Percentiles rank a stretch among this genome's conserved stretches.
phyloP scores from a whole-genome alignment of 768 basidiomycete species.

The Boletus tomentosulus region DNA sequence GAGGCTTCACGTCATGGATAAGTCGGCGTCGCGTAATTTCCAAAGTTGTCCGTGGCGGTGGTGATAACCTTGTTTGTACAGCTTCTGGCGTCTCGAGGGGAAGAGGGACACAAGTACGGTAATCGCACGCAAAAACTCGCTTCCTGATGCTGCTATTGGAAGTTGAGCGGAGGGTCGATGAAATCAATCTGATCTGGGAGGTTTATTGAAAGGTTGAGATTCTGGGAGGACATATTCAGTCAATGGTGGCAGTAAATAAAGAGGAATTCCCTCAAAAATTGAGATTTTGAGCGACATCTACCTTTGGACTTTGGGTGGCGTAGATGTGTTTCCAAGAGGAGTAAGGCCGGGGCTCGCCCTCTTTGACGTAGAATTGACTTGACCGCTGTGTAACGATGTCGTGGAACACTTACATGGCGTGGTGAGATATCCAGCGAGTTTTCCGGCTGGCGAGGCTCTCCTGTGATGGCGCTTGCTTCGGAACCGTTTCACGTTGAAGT shows the following conservation, averaged over 20 bases:
- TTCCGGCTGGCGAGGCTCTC: neutral
- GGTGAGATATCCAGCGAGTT: neutral
- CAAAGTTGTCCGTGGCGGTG: conserved; percentile 11
- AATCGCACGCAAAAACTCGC: neutral
- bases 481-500: neutral
- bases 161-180: neutral
- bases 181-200: neutral
- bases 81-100: neutral
- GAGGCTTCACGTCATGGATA: conserved; percentile 22
- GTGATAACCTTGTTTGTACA: conserved; percentile 7
- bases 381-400: neutral
- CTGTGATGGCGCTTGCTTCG: neutral
- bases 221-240: conserved; percentile 1
- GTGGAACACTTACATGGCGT: neutral
- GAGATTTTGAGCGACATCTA: neutral
- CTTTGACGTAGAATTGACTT: neutral
- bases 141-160: neutral
- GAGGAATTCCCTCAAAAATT: neutral
- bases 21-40: conserved; percentile 19
- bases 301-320: conserved; percentile 3
- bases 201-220: neutral
- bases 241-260: neutral
- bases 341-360: neutral
- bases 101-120: neutral
- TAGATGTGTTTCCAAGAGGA: neutral